Evolutionary conservation across 148 eudicot genomes (phyloP).

Genomic region (Rhododendron williamsianum): DNA sequence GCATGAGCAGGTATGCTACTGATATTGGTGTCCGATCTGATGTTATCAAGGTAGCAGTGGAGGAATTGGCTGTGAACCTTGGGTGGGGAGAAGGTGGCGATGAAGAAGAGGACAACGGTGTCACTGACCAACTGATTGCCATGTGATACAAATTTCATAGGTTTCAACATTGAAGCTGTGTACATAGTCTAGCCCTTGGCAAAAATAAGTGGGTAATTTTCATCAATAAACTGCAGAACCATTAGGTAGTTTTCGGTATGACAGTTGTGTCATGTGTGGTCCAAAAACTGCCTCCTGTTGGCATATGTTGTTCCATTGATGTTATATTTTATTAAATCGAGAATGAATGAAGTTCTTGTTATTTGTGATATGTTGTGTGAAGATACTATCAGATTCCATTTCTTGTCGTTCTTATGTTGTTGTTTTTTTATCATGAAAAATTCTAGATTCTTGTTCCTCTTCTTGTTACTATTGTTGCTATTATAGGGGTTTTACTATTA

Average conservation of each 20-base stretch:
- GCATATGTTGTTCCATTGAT: not conserved
- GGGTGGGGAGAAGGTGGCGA: constrained; percentile 42
- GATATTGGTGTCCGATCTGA: constrained; percentile 87
- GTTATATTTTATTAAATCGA: not conserved
- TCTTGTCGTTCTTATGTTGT: not conserved
- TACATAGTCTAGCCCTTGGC: not conserved
- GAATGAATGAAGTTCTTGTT: not conserved
- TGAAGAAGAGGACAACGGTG: constrained; percentile 8
- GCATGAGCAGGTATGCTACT: constrained; percentile 85
- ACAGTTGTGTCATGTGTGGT: not conserved
- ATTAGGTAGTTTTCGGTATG: not conserved
- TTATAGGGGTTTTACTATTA: not conserved
- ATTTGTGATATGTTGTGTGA: not conserved
- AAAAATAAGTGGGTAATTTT: not conserved
- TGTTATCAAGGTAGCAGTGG: constrained; percentile 80
- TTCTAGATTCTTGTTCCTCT: not conserved
- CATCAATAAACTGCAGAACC: constrained; percentile 2
- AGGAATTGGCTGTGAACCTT: constrained; percentile 73
- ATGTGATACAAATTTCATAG: not conserved
- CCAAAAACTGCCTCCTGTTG: not conserved
- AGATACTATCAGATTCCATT: not conserved
- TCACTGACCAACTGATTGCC: constrained; percentile 4
- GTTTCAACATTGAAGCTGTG: not conserved
- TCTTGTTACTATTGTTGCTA: not conserved
- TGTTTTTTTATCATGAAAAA: not conserved